Evolutionary conservation across 2,329 filamentous ascomycete species (phyloP).

Genomic region (Polytolypa hystricis): DNA sequence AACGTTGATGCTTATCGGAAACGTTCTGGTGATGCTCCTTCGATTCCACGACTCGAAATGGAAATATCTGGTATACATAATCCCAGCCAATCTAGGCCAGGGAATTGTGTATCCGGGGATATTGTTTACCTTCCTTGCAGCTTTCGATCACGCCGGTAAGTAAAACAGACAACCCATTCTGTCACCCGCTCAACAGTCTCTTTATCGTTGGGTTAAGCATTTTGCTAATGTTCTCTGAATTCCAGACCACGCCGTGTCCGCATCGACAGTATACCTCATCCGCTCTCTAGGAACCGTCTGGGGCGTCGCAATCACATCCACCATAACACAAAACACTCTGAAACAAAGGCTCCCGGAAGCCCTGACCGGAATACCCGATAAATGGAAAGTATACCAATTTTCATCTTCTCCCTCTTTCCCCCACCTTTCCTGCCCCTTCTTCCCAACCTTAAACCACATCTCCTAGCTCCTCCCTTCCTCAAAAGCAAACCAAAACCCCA

Average conservation of each 20-base stretch:
- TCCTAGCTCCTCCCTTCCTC: neutral
- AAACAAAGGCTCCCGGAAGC: slow-evolving; percentile 43
- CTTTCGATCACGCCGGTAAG: slow-evolving; percentile 50
- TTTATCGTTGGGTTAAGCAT: neutral
- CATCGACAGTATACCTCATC: slow-evolving; percentile 53
- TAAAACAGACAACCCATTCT: neutral
- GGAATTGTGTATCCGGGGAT: slow-evolving; percentile 38
- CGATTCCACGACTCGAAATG: slow-evolving; percentile 32
- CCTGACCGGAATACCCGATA: slow-evolving; percentile 45
- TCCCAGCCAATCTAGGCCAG: slow-evolving; percentile 37
- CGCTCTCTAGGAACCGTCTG: slow-evolving; percentile 53
- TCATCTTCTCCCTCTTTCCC: neutral
- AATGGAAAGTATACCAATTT: slow-evolving; percentile 42
- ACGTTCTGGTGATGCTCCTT: slow-evolving; percentile 30
- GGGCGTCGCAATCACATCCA: slow-evolving; percentile 52
- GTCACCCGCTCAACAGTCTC: neutral
- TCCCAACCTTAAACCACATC: neutral
- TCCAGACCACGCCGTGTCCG: slow-evolving; percentile 50
- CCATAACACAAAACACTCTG: slow-evolving; percentile 53
- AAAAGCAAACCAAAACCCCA: neutral
- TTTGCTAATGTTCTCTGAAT: neutral
- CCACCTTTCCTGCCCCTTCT: neutral
- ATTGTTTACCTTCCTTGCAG: slow-evolving; percentile 51
- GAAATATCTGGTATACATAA: slow-evolving; percentile 37
- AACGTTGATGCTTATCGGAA: slow-evolving; percentile 35